phyloP scores from a whole-genome alignment of 306 rosid genomes.

The Chamaecrista fasciculata region DNA sequence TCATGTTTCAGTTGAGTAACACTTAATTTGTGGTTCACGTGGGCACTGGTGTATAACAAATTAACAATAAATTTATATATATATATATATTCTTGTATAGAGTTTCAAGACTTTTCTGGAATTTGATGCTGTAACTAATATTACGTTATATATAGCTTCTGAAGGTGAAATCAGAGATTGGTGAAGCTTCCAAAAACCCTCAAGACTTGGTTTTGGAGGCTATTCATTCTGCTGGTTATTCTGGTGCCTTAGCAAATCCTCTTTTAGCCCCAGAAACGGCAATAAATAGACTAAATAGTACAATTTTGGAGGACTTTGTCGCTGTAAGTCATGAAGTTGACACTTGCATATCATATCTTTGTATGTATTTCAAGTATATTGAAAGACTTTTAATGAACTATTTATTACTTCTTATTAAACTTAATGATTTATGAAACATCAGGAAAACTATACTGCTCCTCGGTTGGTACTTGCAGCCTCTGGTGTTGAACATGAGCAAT shows the following conservation, averaged over 20 bases:
- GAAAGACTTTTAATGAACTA: constrained; percentile 4
- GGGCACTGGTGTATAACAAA: background rate
- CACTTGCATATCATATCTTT: constrained; percentile 5
- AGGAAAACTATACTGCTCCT: constrained; percentile 88
- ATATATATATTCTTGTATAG: constrained; percentile 19
- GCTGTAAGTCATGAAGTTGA: constrained; percentile 60
- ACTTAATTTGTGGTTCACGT: constrained; percentile 3
- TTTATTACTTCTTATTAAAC: constrained; percentile 17
- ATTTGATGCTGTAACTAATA: constrained; percentile 16
- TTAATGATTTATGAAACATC: constrained; percentile 34
- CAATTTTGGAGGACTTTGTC: constrained; percentile 76
- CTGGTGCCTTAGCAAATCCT: constrained; percentile 89
- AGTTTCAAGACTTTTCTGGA: constrained; percentile 15
- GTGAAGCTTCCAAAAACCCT: constrained; percentile 78
- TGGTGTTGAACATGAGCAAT: constrained; percentile 90
- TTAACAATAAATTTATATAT: background rate
- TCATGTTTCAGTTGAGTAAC: background rate
- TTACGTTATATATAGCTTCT: constrained; percentile 49
- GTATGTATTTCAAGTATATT: background rate
- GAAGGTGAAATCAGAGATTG: constrained; percentile 72
- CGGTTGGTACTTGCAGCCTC: constrained; percentile 85
- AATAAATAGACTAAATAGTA: constrained; percentile 51
- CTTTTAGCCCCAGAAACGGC: constrained; percentile 77
- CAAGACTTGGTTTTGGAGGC: constrained; percentile 84
- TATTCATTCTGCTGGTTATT: constrained; percentile 79